These are phyloP conservation scores for Trichoderma atrobrunneum DNA, from an alignment of 2,329 filamentous ascomycete species.

Conservation along the genomic window DNA sequence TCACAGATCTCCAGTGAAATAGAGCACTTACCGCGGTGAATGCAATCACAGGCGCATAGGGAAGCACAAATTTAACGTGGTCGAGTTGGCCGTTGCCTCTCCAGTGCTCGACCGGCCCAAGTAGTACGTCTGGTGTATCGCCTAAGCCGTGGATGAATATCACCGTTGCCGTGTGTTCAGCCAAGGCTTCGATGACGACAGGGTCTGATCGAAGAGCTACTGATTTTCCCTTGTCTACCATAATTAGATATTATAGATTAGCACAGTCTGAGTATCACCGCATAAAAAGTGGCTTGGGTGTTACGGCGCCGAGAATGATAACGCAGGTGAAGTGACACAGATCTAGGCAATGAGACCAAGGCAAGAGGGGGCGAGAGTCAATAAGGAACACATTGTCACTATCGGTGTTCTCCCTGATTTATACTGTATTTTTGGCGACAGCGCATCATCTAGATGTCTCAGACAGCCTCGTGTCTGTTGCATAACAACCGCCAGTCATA, in stretches of 20 bases:
- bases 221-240: not conserved
- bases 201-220: slow-evolving; percentile 40
- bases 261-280: not conserved
- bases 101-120: slow-evolving; percentile 82
- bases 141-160: slow-evolving; percentile 93
- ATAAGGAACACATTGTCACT: not conserved
- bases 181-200: slow-evolving; percentile 74
- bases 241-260: not conserved
- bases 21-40: slow-evolving; percentile 58
- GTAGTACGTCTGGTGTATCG: slow-evolving; percentile 76
- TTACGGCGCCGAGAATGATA: not conserved
- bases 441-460: not conserved
- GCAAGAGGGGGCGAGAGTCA: not conserved
- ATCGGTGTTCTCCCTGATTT: not conserved
- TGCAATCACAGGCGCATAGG: slow-evolving; percentile 81
- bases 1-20: not conserved
- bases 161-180: slow-evolving; percentile 86
- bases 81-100: slow-evolving; percentile 74
- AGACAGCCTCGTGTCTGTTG: not conserved
- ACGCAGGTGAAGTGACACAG: not conserved
- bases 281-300: not conserved
- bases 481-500: not conserved
- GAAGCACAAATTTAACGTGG: slow-evolving; percentile 91
- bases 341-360: not conserved
- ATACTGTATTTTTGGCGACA: not conserved